phyloP scores from a whole-genome alignment of 2,329 filamentous ascomycete genomes.

The Colletotrichum euphorbiae region DNA sequence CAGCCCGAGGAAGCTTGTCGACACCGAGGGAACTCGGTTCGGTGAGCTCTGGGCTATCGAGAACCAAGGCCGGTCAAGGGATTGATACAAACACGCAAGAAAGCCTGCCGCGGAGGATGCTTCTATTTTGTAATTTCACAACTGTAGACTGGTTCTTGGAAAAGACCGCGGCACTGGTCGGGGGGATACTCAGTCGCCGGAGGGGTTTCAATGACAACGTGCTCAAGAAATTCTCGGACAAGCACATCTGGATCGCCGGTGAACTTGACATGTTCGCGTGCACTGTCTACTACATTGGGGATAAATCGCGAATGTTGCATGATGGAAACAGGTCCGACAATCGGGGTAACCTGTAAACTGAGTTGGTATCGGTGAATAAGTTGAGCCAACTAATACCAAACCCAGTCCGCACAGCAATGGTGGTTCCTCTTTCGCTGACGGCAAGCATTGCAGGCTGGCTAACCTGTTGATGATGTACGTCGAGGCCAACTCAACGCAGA shows the following conservation, averaged over 20 bases:
- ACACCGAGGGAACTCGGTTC: conserved; percentile 45
- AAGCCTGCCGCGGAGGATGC: too few species aligned
- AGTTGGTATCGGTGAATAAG: too few species aligned
- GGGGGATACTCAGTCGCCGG: conserved; percentile 50
- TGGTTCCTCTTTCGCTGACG: too few species aligned
- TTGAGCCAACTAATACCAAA: too few species aligned
- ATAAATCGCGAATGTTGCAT: conserved; percentile 10
- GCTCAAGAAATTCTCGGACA: neutral
- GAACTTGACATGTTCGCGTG: neutral
- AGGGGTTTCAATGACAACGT: conserved; percentile 50
- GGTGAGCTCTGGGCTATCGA: conserved; percentile 48
- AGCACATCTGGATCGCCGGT: neutral
- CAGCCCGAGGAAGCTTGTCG: conserved; percentile 34
- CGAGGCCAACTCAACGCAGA: too few species aligned
- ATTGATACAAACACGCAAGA: neutral
- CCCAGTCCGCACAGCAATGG: too few species aligned
- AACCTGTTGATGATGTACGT: too few species aligned
- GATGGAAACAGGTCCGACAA: neutral
- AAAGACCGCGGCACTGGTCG: conserved; percentile 58
- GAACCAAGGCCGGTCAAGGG: conserved; percentile 22
- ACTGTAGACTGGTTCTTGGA: conserved; percentile 47
- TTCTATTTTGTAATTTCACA: too few species aligned
- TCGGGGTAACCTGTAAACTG: neutral
- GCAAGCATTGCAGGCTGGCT: too few species aligned
- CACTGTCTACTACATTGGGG: neutral